Conservation (phyloP, 768 basidiomycete species). For the Psilocybe tampanensis region DNA sequence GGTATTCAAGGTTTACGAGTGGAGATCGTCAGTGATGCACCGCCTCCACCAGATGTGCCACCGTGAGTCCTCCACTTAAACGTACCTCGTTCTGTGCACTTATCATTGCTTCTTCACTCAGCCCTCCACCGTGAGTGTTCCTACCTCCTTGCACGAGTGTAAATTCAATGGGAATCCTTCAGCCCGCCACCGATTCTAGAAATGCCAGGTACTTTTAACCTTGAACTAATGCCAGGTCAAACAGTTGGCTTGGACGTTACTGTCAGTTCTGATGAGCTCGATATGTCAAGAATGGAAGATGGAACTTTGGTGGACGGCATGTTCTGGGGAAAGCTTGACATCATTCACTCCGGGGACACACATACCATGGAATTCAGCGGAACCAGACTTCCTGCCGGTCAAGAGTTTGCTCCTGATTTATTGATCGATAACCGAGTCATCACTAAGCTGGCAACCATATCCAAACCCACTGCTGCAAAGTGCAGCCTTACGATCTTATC, state of each 20-base stretch:
- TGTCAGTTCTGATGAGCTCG: slow-evolving; percentile 79
- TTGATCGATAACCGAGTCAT: slow-evolving; percentile 79
- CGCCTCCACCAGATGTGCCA: slow-evolving; percentile 83
- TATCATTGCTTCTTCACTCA: slow-evolving; percentile 14
- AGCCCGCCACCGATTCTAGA: slow-evolving; percentile 76
- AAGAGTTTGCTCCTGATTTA: slow-evolving; percentile 67
- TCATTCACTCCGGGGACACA: slow-evolving; percentile 75
- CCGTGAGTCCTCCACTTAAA: slow-evolving; percentile 54
- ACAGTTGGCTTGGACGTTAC: slow-evolving; percentile 80
- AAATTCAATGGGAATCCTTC: slow-evolving; percentile 5
- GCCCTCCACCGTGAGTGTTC: slow-evolving; percentile 48
- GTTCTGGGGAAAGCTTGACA: slow-evolving; percentile 88
- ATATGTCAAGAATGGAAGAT: slow-evolving; percentile 92
- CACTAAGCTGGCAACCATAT: slow-evolving; percentile 72
- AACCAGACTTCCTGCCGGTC: slow-evolving; percentile 65
- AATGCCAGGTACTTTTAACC: slow-evolving; percentile 84
- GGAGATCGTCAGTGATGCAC: slow-evolving; percentile 84
- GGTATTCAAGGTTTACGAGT: slow-evolving; percentile 82
- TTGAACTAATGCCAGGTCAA: slow-evolving; percentile 81
- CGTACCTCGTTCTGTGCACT: slow-evolving; percentile 14
- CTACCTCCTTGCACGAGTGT: background rate
- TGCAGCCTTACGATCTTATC: slow-evolving; percentile 77
- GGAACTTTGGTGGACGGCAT: slow-evolving; percentile 82
- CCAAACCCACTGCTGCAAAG: slow-evolving; percentile 75
- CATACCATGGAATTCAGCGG: slow-evolving; percentile 86